Evolutionary conservation across 495 filamentous ascomycete species (phyloP).

Genomic region (Amorphotheca resinae): DNA sequence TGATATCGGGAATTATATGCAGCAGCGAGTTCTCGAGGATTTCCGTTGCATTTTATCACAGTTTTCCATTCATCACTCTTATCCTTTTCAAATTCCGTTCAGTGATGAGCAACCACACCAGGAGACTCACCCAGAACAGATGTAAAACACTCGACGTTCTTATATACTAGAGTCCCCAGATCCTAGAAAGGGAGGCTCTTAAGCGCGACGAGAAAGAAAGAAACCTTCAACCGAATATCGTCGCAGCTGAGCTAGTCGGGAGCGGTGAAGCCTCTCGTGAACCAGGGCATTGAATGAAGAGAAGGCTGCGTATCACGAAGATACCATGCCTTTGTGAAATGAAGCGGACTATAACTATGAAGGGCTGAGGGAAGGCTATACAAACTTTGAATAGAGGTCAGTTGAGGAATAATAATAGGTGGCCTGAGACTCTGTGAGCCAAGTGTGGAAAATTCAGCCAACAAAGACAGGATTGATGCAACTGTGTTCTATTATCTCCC

Average conservation of each 20-base stretch:
- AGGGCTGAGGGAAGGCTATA: conserved; percentile 32
- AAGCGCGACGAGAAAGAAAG: conserved; percentile 23
- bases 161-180: conserved; percentile 17
- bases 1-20: too few species aligned
- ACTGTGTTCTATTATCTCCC: too few species aligned
- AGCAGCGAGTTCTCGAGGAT: too few species aligned
- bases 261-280: conserved; percentile 30
- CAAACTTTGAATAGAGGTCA: conserved; percentile 38
- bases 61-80: neutral
- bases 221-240: conserved; percentile 34
- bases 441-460: too few species aligned
- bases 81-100: conserved; percentile 54
- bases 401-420: conserved; percentile 29
- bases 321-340: conserved; percentile 43
- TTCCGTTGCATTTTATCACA: too few species aligned
- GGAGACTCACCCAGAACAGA: too few species aligned
- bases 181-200: conserved; percentile 30
- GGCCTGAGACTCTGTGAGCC: conserved; percentile 21
- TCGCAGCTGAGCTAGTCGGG: conserved; percentile 20
- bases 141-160: neutral
- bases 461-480: too few species aligned
- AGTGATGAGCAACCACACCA: too few species aligned
- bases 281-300: conserved; percentile 28
- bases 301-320: conserved; percentile 38
- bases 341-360: conserved; percentile 39